These are phyloP conservation scores for Colletotrichum somersetense DNA, from an alignment of 2,329 filamentous ascomycete genomes.

Conservation along the genomic window DNA sequence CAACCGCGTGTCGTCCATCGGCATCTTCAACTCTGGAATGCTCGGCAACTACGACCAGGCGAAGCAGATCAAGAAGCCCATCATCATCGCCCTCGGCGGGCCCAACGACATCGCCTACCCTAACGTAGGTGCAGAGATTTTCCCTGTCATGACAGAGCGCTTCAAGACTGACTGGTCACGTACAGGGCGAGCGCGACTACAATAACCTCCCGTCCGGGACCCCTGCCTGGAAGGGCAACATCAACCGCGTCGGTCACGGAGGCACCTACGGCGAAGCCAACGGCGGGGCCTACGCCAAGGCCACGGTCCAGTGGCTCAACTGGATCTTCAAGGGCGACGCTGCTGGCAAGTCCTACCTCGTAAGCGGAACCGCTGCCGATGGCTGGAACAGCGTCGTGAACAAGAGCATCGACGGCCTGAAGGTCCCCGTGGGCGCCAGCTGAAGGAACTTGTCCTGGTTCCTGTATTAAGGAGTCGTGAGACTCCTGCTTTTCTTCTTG, in stretches of 20 bases:
- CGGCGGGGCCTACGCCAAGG: constrained; percentile 1
- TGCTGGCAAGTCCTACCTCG: not conserved
- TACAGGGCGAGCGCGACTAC: not conserved
- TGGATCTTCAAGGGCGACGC: not conserved
- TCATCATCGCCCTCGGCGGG: constrained; percentile 43
- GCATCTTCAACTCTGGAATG: constrained; percentile 47
- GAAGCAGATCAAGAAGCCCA: constrained; percentile 39
- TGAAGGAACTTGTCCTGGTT: not conserved
- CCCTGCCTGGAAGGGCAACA: not conserved
- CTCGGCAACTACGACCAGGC: constrained; percentile 21
- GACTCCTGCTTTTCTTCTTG: not conserved
- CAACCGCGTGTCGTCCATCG: constrained; percentile 43
- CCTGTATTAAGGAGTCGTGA: not conserved
- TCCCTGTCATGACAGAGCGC: not conserved
- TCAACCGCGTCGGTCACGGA: not conserved
- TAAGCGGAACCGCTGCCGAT: not conserved
- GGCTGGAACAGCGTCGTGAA: not conserved
- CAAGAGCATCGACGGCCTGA: not conserved
- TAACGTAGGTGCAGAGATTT: not conserved
- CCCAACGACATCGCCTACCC: constrained; percentile 43
- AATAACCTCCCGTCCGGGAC: not conserved
- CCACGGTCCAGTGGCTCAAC: constrained; percentile 1
- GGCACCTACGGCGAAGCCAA: not conserved
- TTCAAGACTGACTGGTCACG: not conserved
- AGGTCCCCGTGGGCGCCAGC: not conserved